Percentiles rank a stretch among this genome's conserved stretches.
Conservation (phyloP, 1,139 yeast species). For the Zygosaccharomyces sapae region DNA sequence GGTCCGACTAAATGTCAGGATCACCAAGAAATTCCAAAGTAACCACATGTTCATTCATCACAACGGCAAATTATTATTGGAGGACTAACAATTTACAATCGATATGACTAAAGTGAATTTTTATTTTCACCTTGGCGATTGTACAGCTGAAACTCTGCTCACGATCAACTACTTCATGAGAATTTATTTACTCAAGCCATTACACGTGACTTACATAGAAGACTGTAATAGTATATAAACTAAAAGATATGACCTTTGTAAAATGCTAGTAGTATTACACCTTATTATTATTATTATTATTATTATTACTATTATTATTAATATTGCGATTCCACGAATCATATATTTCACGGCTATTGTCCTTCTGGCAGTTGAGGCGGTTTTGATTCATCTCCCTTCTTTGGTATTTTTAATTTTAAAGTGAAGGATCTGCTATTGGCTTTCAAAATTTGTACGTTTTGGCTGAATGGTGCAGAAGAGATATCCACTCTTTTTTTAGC, state of each 20-base stretch:
- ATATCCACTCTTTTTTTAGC: constrained; percentile 25
- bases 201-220: no score
- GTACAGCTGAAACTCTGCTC: no score
- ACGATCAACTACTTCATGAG: no score
- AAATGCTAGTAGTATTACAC: no score
- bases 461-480: constrained; percentile 32
- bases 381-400: not conserved
- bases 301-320: no score
- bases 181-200: no score
- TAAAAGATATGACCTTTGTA: no score
- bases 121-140: no score
- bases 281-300: no score
- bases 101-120: not conserved
- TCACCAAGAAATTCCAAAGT: not conserved
- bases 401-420: constrained; percentile 25
- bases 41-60: not conserved
- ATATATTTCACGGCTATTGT: not conserved
- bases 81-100: not conserved
- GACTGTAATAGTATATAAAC: no score
- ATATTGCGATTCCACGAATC: no score
- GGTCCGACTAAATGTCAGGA: not conserved
- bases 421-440: constrained; percentile 32
- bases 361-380: not conserved
- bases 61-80: not conserved
- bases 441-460: constrained; percentile 26